Base-by-base conservation (phyloP, 1,284 basidiomycete species). In the Boletus austroedulis region DNA sequence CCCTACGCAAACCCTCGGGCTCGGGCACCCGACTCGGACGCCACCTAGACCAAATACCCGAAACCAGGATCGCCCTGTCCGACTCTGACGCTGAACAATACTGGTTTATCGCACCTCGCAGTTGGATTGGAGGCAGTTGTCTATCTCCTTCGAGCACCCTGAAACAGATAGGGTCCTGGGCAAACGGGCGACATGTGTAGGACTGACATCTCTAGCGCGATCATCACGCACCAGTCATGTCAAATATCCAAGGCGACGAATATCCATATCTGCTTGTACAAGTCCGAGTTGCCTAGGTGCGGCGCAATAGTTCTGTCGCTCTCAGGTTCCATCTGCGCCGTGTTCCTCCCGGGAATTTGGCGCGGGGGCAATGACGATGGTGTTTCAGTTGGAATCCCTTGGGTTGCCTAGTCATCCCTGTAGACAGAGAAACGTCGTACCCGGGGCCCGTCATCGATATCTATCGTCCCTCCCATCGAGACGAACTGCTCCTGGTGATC, bases 161-260 rank as follows among this genome's bases (percentile, higher is more conserved):
- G n/a, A n/a, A n/a, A n/a, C n/a, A n/a, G n/a, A n/a, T n/a, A n/a
- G n/a, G n/a, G n/a, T n/a, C n/a, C n/a, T n/a, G n/a, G n/a, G n/a
- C n/a, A n/a, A n/a, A n/a, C n/a, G n/a, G n/a, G n/a, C n/a, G n/a
- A n/a, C n/a, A n/a, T n/a, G n/a, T n/a, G n/a, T n/a, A n/a, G n/a
- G n/a, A 36, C 12, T 12, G 31, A n/a, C 24, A 29, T 38, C 28
- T 31, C 48, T 31, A 29, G 15, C 51, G 43, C 55, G 65, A 67
- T 67, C 52, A 62, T 50, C 55, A 63, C 54, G 63, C 62, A 43
- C 12, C 23, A 5, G 12, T 19, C 11, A 17, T 24, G 5, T n/a
- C n/a, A 3, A 21, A 56, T 44, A 47, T 50, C 40, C 26, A 47
- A 62, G n/a, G n/a, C n/a, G n/a, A n/a, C n/a, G n/a, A n/a, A n/a